Percentiles rank a stretch among this genome's conserved stretches.
Conservation (phyloP, 306 rosid species). For the Rubus parviflorus region DNA sequence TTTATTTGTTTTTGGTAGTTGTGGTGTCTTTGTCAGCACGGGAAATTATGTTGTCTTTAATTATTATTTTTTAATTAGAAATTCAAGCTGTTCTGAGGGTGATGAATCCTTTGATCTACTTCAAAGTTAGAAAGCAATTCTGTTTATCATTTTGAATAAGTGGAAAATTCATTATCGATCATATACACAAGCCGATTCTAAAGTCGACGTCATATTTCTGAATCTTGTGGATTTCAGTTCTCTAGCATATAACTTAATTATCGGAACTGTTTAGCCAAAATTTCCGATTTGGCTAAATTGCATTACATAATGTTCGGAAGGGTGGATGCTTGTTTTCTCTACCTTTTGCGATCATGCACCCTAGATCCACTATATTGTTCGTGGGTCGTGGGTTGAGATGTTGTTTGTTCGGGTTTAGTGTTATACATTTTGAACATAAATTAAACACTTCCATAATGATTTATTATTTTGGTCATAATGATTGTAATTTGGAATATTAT, state of each 20-base stretch:
- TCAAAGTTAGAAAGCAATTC: not conserved
- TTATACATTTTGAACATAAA: not conserved
- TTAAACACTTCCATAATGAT: not conserved
- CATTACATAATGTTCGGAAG: no score
- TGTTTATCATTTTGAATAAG: not conserved
- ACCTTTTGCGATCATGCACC: no score
- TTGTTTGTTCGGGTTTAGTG: not conserved
- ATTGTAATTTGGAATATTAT: not conserved
- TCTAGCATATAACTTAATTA: not conserved
- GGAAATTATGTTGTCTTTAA: not conserved
- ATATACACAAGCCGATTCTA: not conserved
- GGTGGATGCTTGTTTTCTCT: no score
- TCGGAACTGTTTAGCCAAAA: not conserved
- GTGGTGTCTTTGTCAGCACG: conserved; percentile 32
- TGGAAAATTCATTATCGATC: not conserved
- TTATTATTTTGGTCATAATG: not conserved
- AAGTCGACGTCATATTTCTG: not conserved
- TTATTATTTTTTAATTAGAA: not conserved
- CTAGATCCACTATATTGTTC: no score
- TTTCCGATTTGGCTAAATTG: no score
- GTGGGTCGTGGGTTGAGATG: not conserved
- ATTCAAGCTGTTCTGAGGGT: not conserved
- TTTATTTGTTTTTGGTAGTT: conserved; percentile 19
- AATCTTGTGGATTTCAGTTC: not conserved
- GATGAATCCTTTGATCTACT: conserved; percentile 23